Percentiles rank a stretch among this genome's conserved stretches.
Conservation (phyloP, 257 asterid genomes). For the Cruciata laevipes region DNA sequence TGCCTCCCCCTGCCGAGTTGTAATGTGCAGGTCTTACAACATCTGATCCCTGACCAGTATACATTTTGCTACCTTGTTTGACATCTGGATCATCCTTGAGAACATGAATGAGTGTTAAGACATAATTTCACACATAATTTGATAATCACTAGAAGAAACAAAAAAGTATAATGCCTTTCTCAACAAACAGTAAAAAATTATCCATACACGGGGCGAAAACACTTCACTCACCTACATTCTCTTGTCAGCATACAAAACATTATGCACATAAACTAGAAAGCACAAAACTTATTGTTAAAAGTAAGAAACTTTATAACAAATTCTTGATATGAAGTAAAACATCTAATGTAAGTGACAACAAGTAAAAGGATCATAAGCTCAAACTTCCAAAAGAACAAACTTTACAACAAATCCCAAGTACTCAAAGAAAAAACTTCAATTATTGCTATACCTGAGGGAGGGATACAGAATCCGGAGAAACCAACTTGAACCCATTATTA, state of each 20-base stretch:
- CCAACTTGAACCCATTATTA: constrained; percentile 29
- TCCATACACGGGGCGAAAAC: neutral
- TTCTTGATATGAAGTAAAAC: neutral
- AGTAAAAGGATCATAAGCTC: neutral
- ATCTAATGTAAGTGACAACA: neutral
- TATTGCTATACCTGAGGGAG: constrained; percentile 10
- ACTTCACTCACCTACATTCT: neutral
- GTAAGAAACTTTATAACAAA: neutral
- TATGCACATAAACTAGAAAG: neutral
- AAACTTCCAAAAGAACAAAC: neutral
- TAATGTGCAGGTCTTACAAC: constrained; percentile 37
- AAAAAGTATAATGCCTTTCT: neutral
- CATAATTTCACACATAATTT: constrained; percentile 31
- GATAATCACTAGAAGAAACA: constrained; percentile 20
- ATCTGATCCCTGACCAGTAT: constrained; percentile 24
- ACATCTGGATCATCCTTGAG: constrained; percentile 63
- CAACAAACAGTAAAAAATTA: neutral
- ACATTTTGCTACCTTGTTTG: constrained; percentile 28
- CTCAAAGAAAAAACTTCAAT: neutral
- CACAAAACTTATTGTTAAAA: neutral
- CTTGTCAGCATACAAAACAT: neutral
- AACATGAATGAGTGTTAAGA: constrained; percentile 49
- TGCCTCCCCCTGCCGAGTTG: constrained; percentile 52
- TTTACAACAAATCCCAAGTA: neutral
- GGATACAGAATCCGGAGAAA: constrained; percentile 29